Percentiles rank a stretch among this genome's conserved stretches.
Conservation (phyloP, 805 yeast species). For the Peterozyma toletana region DNA sequence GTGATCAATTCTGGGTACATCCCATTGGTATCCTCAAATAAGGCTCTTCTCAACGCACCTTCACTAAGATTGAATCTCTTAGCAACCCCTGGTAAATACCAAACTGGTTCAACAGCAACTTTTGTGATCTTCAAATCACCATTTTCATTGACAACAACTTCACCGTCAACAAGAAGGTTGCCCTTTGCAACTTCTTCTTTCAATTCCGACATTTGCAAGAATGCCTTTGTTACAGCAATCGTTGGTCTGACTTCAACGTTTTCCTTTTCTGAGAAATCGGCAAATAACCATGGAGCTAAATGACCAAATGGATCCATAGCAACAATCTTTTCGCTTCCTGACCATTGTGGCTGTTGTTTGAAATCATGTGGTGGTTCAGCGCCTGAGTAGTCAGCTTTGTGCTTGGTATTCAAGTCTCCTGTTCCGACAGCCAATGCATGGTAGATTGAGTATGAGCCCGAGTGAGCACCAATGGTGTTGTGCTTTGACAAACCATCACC, state of each 20-base stretch:
- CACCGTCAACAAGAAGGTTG: conserved; percentile 49
- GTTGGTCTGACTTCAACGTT: conserved; percentile 57
- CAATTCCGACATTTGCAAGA: conserved; percentile 52
- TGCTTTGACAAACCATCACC: conserved; percentile 43
- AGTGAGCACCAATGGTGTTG: conserved; percentile 59
- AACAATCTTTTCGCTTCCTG: conserved; percentile 46
- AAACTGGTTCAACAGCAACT: conserved; percentile 64
- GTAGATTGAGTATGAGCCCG: conserved; percentile 58
- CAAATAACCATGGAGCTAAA: conserved; percentile 52
- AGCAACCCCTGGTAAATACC: conserved; percentile 68
- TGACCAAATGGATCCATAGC: conserved; percentile 66
- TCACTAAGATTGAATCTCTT: conserved; percentile 53
- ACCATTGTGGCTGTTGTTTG: conserved; percentile 52
- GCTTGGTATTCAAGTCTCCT: conserved; percentile 43
- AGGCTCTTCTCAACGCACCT: conserved; percentile 45
- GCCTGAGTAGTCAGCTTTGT: conserved; percentile 54
- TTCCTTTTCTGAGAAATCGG: conserved; percentile 33
- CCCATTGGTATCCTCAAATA: conserved; percentile 65
- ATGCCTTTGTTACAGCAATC: conserved; percentile 61
- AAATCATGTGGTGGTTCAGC: conserved; percentile 55
- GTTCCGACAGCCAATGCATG: conserved; percentile 63
- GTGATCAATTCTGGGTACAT: conserved; percentile 65
- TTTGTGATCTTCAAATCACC: conserved; percentile 61
- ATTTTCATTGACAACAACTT: conserved; percentile 46
- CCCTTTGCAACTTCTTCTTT: conserved; percentile 49